Percentiles rank a stretch among this genome's conserved stretches.
Evolutionary conservation across 2,329 filamentous ascomycete species (phyloP).

Genomic region (Gyromitra esculenta): DNA sequence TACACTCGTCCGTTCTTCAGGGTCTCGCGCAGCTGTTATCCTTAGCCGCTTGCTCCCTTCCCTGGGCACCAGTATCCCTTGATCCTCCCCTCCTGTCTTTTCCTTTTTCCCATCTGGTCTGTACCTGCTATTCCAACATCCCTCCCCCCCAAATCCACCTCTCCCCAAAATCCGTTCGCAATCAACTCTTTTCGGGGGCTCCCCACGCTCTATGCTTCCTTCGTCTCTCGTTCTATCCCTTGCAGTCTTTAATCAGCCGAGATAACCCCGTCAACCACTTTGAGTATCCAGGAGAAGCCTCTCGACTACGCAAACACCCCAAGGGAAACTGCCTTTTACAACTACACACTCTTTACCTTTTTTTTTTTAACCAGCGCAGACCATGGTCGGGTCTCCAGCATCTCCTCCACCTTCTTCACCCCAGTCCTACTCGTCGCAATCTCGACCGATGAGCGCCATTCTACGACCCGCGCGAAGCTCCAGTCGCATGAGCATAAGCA

Average conservation of each 20-base stretch:
- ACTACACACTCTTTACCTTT: slow-evolving; percentile 44
- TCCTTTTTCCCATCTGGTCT: slow-evolving; percentile 39
- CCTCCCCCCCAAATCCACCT: slow-evolving; percentile 18
- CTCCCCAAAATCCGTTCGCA: slow-evolving; percentile 31
- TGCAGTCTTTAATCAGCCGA: slow-evolving; percentile 51
- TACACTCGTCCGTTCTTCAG: slow-evolving; percentile 34
- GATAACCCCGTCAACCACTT: slow-evolving; percentile 41
- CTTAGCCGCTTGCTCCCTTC: slow-evolving; percentile 49
- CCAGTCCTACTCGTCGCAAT: slow-evolving; percentile 60
- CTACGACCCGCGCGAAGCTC: slow-evolving; percentile 79
- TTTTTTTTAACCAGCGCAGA: slow-evolving; percentile 38
- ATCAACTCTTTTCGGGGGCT: slow-evolving; percentile 48
- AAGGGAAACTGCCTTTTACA: slow-evolving; percentile 14
- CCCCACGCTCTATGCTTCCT: slow-evolving; percentile 51
- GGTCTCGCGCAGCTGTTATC: slow-evolving; percentile 48
- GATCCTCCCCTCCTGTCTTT: slow-evolving; percentile 41
- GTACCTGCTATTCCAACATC: slow-evolving; percentile 40
- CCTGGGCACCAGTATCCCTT: slow-evolving; percentile 32
- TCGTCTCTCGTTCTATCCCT: slow-evolving; percentile 50
- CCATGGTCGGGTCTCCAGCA: slow-evolving; percentile 54
- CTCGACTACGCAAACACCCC: slow-evolving; percentile 31
- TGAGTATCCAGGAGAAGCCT: slow-evolving; percentile 31
- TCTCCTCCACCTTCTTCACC: slow-evolving; percentile 55
- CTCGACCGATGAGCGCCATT: slow-evolving; percentile 83
- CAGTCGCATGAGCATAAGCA: slow-evolving; percentile 85